Percentiles rank a stretch among this genome's conserved stretches.
Evolutionary conservation across 225 moss, liverwort and hornwort genomes (phyloP).

Genomic region (Pleurozium schreberi): DNA sequence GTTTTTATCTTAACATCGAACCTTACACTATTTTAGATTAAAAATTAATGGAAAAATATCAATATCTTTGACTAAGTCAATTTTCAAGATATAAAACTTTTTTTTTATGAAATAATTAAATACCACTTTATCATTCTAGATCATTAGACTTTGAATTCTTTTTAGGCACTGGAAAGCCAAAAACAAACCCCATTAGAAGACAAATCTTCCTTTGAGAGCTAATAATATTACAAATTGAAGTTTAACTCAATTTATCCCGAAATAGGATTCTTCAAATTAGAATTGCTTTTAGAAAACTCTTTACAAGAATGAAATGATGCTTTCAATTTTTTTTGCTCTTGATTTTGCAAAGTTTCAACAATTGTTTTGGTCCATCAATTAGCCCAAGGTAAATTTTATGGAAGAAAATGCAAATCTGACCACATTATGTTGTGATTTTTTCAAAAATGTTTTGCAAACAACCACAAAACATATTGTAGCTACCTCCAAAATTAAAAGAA

Average conservation of each 20-base stretch:
- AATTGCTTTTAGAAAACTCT: background rate
- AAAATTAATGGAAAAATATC: background rate
- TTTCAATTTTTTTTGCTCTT: too few species aligned
- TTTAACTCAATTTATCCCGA: background rate
- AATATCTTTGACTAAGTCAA: accelerated
- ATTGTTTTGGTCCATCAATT: too few species aligned
- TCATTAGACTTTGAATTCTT: too few species aligned
- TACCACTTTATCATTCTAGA: background rate
- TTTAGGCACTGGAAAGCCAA: too few species aligned
- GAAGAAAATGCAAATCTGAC: background rate
- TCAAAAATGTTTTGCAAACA: background rate
- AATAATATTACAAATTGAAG: background rate
- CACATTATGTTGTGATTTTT: background rate
- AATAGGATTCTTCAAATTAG: background rate
- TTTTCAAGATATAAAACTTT: background rate
- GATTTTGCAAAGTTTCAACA: too few species aligned
- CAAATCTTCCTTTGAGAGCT: background rate
- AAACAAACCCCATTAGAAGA: too few species aligned
- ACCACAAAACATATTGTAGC: background rate
- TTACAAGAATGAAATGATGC: background rate
- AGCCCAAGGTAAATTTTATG: background rate
- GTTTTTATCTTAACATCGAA: background rate
- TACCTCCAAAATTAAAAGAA: background rate
- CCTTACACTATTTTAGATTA: background rate
- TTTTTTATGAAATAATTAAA: background rate